Evolutionary conservation across 495 filamentous ascomycete species (phyloP).

Genomic region (Hyaloscypha hepaticicola): DNA sequence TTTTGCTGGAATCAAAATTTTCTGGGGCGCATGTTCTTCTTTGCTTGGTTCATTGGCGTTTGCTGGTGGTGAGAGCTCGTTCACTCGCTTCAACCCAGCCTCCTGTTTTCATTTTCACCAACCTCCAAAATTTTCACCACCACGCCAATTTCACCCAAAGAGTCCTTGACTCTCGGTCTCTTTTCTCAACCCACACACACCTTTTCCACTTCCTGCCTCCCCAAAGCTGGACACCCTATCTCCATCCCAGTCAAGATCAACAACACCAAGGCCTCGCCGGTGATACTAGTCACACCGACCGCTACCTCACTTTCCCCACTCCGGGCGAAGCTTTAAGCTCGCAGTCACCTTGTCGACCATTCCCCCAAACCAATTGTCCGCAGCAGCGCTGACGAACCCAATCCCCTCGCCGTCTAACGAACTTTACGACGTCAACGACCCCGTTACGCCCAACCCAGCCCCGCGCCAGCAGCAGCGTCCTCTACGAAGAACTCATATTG

Average conservation of each 20-base stretch:
- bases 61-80: not conserved
- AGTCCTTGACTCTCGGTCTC: not conserved
- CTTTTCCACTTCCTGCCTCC: not conserved
- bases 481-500: slow-evolving; percentile 31
- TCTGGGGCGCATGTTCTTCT: slow-evolving; percentile 6
- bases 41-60: not conserved
- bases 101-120: slow-evolving; percentile 16
- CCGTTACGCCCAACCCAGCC: slow-evolving; percentile 23
- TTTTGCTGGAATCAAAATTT: not conserved
- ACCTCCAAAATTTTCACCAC: slow-evolving; percentile 5
- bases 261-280: not conserved
- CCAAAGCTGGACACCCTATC: not conserved
- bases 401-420: slow-evolving; percentile 28
- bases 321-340: slow-evolving; percentile 11
- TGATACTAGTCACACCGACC: slow-evolving; percentile 10
- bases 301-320: slow-evolving; percentile 3
- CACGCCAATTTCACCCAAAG: slow-evolving; percentile 9
- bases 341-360: slow-evolving; percentile 29
- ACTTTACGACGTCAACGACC: slow-evolving; percentile 33
- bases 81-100: slow-evolving; percentile 9
- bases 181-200: slow-evolving; percentile 12
- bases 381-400: slow-evolving; percentile 32
- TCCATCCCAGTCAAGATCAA: slow-evolving; percentile 8
- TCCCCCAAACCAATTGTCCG: not conserved
- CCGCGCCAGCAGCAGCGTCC: slow-evolving; percentile 33